These are phyloP conservation scores for Echria macrotheca DNA, from an alignment of 495 filamentous ascomycete genomes.

Conservation along the genomic window DNA sequence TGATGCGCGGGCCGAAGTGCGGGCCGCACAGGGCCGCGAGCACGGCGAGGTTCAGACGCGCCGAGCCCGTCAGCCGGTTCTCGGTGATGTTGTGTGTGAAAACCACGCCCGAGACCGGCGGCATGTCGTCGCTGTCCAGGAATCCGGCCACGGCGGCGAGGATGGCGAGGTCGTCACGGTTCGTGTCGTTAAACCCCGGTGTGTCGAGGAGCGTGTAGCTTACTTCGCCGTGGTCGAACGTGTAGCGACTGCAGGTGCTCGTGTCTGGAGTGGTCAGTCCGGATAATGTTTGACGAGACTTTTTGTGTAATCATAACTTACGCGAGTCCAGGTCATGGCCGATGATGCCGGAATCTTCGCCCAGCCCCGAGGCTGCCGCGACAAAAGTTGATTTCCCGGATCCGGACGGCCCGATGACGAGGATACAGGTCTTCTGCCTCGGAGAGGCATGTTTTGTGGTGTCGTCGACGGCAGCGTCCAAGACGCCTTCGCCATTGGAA, in stretches of 20 bases:
- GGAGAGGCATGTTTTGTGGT: no score
- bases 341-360: neutral
- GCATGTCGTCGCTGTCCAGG: neutral
- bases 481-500: no score
- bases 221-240: neutral
- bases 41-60: neutral
- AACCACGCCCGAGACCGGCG: conserved; percentile 18
- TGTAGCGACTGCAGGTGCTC: neutral
- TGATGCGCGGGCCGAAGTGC: neutral
- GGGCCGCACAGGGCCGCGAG: conserved; percentile 1
- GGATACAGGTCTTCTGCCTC: neutral
- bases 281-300: neutral
- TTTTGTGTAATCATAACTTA: neutral
- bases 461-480: no score
- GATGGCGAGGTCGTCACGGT: neutral
- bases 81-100: conserved; percentile 28
- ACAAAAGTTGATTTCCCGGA: conserved; percentile 9
- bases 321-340: neutral
- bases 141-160: neutral
- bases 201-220: conserved; percentile 6
- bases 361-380: neutral
- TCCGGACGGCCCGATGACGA: conserved; percentile 5
- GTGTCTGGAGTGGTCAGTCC: neutral
- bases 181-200: conserved; percentile 2
- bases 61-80: conserved; percentile 4